Evolutionary conservation across 2,329 filamentous ascomycete genomes (phyloP).

Genomic region (Helicocarpus griseus): DNA sequence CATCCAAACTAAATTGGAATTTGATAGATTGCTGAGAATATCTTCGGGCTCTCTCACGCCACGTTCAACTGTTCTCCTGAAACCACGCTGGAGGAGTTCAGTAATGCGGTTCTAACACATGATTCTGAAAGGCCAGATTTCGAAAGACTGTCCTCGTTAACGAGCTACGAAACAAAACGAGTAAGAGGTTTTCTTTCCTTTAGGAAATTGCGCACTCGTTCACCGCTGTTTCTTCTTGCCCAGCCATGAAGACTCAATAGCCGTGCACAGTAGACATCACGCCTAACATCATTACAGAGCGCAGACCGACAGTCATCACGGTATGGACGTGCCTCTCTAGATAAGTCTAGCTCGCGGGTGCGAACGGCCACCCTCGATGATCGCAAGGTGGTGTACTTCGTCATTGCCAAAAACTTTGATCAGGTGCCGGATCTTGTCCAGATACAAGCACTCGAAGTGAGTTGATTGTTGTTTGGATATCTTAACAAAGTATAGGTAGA

Average conservation of each 20-base stretch:
- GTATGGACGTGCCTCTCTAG: slow-evolving; percentile 10
- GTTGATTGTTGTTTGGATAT: background rate
- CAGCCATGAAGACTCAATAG: background rate
- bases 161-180: slow-evolving; percentile 17
- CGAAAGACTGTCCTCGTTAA: slow-evolving; percentile 11
- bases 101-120: slow-evolving; percentile 53
- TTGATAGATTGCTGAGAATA: slow-evolving; percentile 52
- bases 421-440: slow-evolving; percentile 65
- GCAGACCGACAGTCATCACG: slow-evolving; percentile 14
- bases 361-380: slow-evolving; percentile 34
- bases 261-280: background rate
- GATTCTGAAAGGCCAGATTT: slow-evolving; percentile 16
- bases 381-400: slow-evolving; percentile 63
- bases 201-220: background rate
- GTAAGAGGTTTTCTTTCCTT: slow-evolving; percentile 3
- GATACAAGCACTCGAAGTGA: slow-evolving; percentile 60
- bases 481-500: background rate
- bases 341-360: slow-evolving; percentile 15
- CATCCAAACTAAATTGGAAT: background rate
- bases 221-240: background rate
- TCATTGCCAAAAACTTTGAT: slow-evolving; percentile 75
- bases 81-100: slow-evolving; percentile 75
- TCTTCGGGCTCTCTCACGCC: slow-evolving; percentile 62
- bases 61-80: slow-evolving; percentile 62
- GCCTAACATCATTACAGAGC: slow-evolving; percentile 2